Percentiles rank a stretch among this genome's conserved stretches.
Conservation (phyloP, 2,329 filamentous ascomycete species). For the Phaeoacremonium minimum region DNA sequence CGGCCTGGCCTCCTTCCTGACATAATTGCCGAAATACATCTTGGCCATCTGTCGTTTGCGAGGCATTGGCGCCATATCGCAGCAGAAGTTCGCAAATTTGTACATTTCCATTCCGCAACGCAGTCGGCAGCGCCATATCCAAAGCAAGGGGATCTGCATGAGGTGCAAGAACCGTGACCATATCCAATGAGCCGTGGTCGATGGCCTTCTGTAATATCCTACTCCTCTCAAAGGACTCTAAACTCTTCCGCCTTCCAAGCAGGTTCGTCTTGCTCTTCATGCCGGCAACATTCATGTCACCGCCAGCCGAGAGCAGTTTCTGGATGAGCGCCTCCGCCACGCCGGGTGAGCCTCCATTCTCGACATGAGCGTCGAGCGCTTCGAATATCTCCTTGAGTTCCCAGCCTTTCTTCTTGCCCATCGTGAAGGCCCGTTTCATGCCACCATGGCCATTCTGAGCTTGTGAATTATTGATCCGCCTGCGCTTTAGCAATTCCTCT, state of each 20-base stretch:
- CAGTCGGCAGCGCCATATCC: conserved; percentile 43
- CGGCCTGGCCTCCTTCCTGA: conserved; percentile 35
- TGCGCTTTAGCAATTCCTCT: conserved; percentile 49
- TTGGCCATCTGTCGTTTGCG: conserved; percentile 42
- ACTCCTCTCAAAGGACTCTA: conserved; percentile 45
- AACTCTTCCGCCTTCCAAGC: conserved; percentile 42
- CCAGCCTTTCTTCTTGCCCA: conserved; percentile 44
- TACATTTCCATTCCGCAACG: conserved; percentile 38
- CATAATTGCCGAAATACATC: conserved; percentile 51
- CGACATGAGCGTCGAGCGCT: conserved; percentile 43
- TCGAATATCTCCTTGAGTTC: conserved; percentile 49
- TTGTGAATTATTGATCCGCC: conserved; percentile 26
- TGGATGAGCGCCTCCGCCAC: conserved; percentile 52
- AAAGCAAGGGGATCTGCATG: conserved; percentile 47
- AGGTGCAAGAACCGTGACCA: conserved; percentile 48
- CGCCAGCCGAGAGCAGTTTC: conserved; percentile 43
- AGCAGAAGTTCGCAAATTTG: conserved; percentile 43
- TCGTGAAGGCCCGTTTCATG: conserved; percentile 36
- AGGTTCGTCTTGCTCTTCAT: conserved; percentile 43
- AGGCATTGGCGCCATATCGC: conserved; percentile 43
- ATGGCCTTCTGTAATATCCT: conserved; percentile 47
- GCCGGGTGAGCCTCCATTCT: conserved; percentile 43
- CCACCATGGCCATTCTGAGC: conserved; percentile 18
- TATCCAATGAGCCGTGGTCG: conserved; percentile 43
- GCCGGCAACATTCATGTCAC: conserved; percentile 42